Evolutionary conservation across 1,284 basidiomycete species (phyloP).

Genomic region (Leccinum griseonigrum): DNA sequence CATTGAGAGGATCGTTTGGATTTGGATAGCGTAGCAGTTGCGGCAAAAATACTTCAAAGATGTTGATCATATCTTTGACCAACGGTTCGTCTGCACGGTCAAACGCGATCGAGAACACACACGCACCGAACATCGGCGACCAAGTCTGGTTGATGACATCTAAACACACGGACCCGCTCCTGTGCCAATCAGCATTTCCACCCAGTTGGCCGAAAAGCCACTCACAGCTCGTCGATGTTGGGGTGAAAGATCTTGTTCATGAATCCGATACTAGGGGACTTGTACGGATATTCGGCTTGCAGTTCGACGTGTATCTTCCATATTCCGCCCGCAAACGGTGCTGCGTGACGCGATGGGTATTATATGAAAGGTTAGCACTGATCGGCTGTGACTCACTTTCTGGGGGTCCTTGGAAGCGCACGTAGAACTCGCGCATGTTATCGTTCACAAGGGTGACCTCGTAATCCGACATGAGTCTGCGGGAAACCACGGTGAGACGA

Average conservation of each 20-base stretch:
- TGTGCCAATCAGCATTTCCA: slow-evolving; percentile 30
- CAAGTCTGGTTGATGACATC: slow-evolving; percentile 99
- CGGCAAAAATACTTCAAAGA: slow-evolving; percentile 97
- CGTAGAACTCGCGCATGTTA: slow-evolving; percentile 99
- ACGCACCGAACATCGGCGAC: slow-evolving; percentile 96
- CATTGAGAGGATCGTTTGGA: slow-evolving; percentile 96
- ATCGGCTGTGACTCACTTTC: slow-evolving; percentile 72
- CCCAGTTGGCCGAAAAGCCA: slow-evolving; percentile 5
- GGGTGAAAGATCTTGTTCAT: slow-evolving; percentile 99
- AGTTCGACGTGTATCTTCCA: slow-evolving; percentile 99
- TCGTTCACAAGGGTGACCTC: slow-evolving; percentile 97
- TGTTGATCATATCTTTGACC: slow-evolving; percentile 92
- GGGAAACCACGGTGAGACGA: slow-evolving; percentile 12
- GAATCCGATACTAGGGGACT: slow-evolving; percentile 98
- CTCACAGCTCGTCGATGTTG: slow-evolving; percentile 94
- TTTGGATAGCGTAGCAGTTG: slow-evolving; percentile 97
- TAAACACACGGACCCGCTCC: slow-evolving; percentile 92
- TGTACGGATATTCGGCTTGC: slow-evolving; percentile 99
- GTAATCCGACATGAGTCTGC: slow-evolving; percentile 95
- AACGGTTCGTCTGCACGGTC: slow-evolving; percentile 6
- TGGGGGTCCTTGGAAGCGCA: slow-evolving; percentile 89
- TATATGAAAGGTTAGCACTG: slow-evolving; percentile 4
- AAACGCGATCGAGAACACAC: slow-evolving; percentile 1
- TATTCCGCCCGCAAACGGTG: slow-evolving; percentile 92
- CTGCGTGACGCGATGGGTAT: slow-evolving; percentile 41